phyloP scores from a whole-genome alignment of 2,329 filamentous ascomycete genomes.

The Fusarium sp. region DNA sequence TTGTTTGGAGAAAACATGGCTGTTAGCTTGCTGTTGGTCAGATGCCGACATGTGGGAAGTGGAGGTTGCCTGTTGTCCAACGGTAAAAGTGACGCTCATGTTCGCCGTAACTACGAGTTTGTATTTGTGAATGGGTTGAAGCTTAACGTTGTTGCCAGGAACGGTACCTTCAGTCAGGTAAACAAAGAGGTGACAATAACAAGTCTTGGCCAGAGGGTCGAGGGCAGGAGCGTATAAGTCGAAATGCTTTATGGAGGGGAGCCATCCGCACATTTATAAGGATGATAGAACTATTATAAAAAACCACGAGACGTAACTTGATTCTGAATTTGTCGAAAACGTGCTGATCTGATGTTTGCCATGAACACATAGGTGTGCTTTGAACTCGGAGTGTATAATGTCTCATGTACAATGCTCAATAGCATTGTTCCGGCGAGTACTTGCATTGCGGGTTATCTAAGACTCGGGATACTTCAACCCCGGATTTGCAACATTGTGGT shows the following conservation, averaged over 20 bases:
- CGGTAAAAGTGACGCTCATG: neutral
- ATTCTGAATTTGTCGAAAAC: slow-evolving; percentile 19
- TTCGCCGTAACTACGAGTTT: neutral
- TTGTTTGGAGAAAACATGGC: neutral
- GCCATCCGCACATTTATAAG: neutral
- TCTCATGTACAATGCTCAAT: slow-evolving; percentile 18
- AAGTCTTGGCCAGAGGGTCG: neutral
- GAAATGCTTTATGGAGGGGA: neutral
- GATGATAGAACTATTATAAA: neutral
- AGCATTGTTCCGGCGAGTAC: slow-evolving; percentile 1
- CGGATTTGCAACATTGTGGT: neutral
- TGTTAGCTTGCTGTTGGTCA: neutral
- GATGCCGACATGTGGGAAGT: neutral
- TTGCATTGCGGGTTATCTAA: slow-evolving; percentile 14
- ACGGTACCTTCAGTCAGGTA: neutral
- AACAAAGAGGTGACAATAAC: neutral
- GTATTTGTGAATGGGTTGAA: neutral
- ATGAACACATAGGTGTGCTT: slow-evolving; percentile 1
- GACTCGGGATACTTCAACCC: neutral
- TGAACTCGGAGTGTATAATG: slow-evolving; percentile 21
- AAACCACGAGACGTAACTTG: neutral
- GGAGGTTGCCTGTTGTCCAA: neutral
- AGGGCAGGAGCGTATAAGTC: neutral
- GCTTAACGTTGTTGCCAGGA: neutral
- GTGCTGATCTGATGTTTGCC: slow-evolving; percentile 3